Conservation (phyloP, 1,284 basidiomycete genomes). For the Boletellus deceptivus region DNA sequence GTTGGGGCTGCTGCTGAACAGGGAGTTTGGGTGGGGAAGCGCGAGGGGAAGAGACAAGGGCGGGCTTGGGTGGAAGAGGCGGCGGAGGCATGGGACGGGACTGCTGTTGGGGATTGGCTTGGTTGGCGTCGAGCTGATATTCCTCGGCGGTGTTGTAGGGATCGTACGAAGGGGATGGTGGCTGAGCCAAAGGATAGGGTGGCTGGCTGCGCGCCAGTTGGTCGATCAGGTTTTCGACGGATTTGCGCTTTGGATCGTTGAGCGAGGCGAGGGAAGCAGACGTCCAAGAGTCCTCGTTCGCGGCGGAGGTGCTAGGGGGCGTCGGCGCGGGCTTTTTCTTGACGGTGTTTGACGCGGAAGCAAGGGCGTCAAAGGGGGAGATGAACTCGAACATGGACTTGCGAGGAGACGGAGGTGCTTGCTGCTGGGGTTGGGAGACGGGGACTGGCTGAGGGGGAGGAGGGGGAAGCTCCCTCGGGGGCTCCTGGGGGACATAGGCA, state of each 20-base stretch:
- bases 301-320: conserved; percentile 41
- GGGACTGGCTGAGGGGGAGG: conserved; percentile 31
- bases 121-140: conserved; percentile 45
- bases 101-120: conserved; percentile 38
- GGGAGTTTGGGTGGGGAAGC: conserved; percentile 61
- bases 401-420: conserved; percentile 62
- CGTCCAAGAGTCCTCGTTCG: conserved; percentile 55
- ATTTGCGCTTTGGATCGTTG: conserved; percentile 69
- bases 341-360: conserved; percentile 41
- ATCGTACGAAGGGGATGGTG: conserved; percentile 42
- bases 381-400: conserved; percentile 81
- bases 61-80: conserved; percentile 53
- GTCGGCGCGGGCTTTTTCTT: conserved; percentile 64
- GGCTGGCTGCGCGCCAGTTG: conserved; percentile 59
- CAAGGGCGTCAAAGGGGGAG: conserved; percentile 76
- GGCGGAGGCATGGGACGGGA: conserved; percentile 37
- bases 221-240: conserved; percentile 74
- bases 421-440: conserved; percentile 37
- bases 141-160: conserved; percentile 44
- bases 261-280: conserved; percentile 39
- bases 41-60: conserved; percentile 55
- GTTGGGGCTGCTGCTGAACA: conserved; percentile 41
- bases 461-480: conserved; percentile 36
- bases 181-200: conserved; percentile 35
- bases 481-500: conserved; percentile 44